These are phyloP conservation scores for Phytophthora kernoviae DNA, from an alignment of 352 stramenopile genomes.

Conservation along the genomic window DNA sequence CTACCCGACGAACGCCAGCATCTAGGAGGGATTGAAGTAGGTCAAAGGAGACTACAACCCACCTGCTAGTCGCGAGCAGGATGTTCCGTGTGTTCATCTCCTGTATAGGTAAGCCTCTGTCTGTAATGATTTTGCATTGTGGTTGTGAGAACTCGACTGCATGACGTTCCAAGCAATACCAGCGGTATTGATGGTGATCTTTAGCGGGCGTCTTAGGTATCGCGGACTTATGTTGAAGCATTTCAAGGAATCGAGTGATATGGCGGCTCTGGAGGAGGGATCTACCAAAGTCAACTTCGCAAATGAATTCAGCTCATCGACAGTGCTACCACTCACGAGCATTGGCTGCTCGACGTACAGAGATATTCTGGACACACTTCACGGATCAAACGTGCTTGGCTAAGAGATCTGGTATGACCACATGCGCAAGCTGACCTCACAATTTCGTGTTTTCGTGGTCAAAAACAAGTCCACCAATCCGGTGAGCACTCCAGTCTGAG, in stretches of 20 bases:
- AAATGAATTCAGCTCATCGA: constrained; percentile 16
- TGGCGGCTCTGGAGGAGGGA: not conserved
- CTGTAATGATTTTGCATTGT: constrained; percentile 17
- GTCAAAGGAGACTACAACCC: constrained; percentile 15
- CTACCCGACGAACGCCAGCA: constrained; percentile 3
- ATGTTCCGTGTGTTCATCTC: constrained; percentile 7
- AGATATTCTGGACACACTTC: constrained; percentile 17
- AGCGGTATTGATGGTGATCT: constrained; percentile 10
- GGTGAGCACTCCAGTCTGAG: no score
- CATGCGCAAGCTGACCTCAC: not conserved
- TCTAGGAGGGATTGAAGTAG: constrained; percentile 3
- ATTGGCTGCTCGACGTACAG: constrained; percentile 7
- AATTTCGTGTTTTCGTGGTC: not conserved
- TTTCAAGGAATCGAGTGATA: not conserved
- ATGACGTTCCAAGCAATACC: constrained; percentile 8
- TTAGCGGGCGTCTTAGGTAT: constrained; percentile 8
- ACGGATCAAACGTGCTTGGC: no score
- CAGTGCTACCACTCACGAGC: not conserved
- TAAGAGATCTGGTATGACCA: no score
- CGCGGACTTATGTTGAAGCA: not conserved
- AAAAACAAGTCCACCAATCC: not conserved
- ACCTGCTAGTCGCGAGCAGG: constrained; percentile 3
- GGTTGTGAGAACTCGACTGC: constrained; percentile 7
- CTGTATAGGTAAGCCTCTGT: constrained; percentile 14
- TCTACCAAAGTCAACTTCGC: constrained; percentile 1